Base-by-base conservation (phyloP, 192 early-diverging fungal genomes). In the Podila verticillata region DNA sequence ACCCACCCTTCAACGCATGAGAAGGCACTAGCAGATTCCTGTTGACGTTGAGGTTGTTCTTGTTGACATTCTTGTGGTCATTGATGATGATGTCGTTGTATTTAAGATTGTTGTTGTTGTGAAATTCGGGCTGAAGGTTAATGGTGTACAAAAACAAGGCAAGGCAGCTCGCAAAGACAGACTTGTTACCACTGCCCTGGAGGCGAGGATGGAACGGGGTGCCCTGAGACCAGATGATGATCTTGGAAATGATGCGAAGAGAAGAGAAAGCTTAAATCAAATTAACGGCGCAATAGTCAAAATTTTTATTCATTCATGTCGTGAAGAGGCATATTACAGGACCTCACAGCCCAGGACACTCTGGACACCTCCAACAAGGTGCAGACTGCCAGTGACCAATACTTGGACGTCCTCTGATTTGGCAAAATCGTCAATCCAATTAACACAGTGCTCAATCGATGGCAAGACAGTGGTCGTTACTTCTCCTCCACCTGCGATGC, bases 381-480 rank as follows among this genome's bases (percentile, higher is more conserved):
- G 94, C 72, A 99, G 78, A 69, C 96, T 97, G 12, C 98, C 98
- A 5, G 97, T 97, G 30, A 93, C 93, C 32, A 99, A 84, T 2
- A 96, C 93, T 49, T 93, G 87, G 19, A 87, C 51, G 12, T 70
- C 61, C 47, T 72, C 57, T 19, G 28, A 57, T 51, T 70, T 54
- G 10, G 72, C 82, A 63, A 70, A 68, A 47, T 79, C 69, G 26
- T 65, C 66, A 57, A 91, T 82, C 78, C 87, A 86, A 7, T 84
- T 86, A 10, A 93, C 86, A 3, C 94, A 92, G 26, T 87, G 89
- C 66, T 93, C 86, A 72, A 94, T 90, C 22, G 87, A 84, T 3
- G 86, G 84, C 70, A 86, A 67, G 15, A 91, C 85, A 2, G 70
- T 72, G 68, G 79, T 59, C 66, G 29, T 59, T 5, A 34, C 29